Conservation (phyloP, 352 stramenopile genomes). For the Globisporangium camurandrum region DNA sequence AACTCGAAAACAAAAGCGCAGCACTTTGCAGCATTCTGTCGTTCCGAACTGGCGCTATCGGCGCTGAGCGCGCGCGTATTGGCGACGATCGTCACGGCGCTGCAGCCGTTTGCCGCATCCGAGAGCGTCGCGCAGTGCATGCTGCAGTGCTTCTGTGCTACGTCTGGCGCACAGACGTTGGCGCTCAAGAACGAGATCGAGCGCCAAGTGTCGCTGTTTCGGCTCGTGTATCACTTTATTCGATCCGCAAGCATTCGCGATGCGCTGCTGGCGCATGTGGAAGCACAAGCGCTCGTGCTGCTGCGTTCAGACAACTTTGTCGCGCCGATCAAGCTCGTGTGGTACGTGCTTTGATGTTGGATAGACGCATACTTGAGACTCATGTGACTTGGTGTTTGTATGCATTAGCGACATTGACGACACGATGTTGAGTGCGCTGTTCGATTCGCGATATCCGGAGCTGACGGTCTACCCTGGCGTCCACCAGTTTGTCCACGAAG, state of each 20-base stretch:
- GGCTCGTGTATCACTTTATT: conserved; percentile 62
- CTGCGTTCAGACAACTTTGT: conserved; percentile 23
- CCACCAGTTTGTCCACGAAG: conserved; percentile 75
- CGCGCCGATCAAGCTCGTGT: conserved; percentile 57
- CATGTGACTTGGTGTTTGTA: neutral
- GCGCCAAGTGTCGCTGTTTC: conserved; percentile 53
- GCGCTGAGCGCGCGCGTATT: conserved; percentile 29
- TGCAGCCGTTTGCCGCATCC: conserved; percentile 48
- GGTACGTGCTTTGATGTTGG: conserved; percentile 20
- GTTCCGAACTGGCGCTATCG: conserved; percentile 26
- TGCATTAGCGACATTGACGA: conserved; percentile 67
- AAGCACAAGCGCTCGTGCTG: conserved; percentile 35
- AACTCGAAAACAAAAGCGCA: conserved; percentile 70
- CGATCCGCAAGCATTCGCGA: conserved; percentile 31
- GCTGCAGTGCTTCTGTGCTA: conserved; percentile 42
- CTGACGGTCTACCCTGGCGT: conserved; percentile 77
- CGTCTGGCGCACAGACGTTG: conserved; percentile 30
- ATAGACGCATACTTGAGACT: neutral
- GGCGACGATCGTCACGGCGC: conserved; percentile 38
- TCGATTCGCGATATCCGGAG: conserved; percentile 74
- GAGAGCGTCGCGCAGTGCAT: conserved; percentile 46
- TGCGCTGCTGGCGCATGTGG: conserved; percentile 55
- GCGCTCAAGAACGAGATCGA: conserved; percentile 68
- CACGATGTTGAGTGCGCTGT: conserved; percentile 68
- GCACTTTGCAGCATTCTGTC: conserved; percentile 61